Evolutionary conservation across 495 filamentous ascomycete genomes (phyloP).

Genomic region (Haplographium delicatum): DNA sequence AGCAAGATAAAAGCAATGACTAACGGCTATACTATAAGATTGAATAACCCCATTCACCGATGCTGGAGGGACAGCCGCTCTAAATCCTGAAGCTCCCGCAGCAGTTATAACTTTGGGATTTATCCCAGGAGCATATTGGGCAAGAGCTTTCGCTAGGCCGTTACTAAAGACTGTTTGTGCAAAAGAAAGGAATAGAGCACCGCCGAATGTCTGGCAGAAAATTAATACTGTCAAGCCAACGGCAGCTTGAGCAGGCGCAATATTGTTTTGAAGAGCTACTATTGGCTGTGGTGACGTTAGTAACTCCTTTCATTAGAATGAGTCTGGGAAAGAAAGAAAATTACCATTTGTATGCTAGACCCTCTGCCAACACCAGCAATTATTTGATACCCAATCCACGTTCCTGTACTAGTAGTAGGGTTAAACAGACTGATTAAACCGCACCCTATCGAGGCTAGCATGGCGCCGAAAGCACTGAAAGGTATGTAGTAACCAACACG

Average conservation of each 20-base stretch:
- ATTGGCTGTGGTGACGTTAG: conserved; percentile 12
- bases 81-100: conserved; percentile 33
- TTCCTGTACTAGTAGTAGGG: not conserved
- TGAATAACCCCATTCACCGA: conserved; percentile 32
- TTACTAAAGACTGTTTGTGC: conserved; percentile 31
- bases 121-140: conserved; percentile 22
- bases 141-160: conserved; percentile 19
- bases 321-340: not conserved
- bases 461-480: conserved; percentile 2
- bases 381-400: conserved; percentile 21
- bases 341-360: conserved; percentile 13
- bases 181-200: conserved; percentile 28
- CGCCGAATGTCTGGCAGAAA: conserved; percentile 28
- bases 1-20: conserved; percentile 30
- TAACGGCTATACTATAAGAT: conserved; percentile 38
- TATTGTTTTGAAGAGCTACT: conserved; percentile 30
- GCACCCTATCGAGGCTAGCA: conserved; percentile 22
- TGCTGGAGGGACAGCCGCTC: conserved; percentile 25
- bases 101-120: conserved; percentile 17
- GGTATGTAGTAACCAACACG: conserved; percentile 56
- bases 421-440: conserved; percentile 31
- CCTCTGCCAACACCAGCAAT: conserved; percentile 13
- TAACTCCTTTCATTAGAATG: too few species aligned
- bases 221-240: conserved; percentile 27
- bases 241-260: conserved; percentile 22